phyloP scores from a whole-genome alignment of 2,329 filamentous ascomycete species.

The Stemphylium beticola region DNA sequence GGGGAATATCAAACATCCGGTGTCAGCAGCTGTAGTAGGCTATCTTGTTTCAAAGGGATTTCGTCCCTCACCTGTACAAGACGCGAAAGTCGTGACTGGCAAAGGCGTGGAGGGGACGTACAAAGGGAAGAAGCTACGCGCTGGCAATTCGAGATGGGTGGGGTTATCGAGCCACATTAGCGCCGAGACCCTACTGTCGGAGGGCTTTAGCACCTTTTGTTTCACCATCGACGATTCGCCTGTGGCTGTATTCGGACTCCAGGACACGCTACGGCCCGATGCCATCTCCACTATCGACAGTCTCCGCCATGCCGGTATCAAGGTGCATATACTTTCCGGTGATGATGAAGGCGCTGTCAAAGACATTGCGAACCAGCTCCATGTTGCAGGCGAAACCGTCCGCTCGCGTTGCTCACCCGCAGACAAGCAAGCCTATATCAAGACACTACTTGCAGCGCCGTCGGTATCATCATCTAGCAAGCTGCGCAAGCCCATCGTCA shows the following conservation, averaged over 20 bases:
- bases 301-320: constrained; percentile 56
- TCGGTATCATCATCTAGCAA: not conserved
- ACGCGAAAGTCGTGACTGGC: constrained; percentile 49
- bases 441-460: constrained; percentile 26
- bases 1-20: constrained; percentile 56
- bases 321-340: constrained; percentile 63
- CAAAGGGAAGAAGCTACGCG: constrained; percentile 42
- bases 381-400: constrained; percentile 50
- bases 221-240: constrained; percentile 57
- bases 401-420: constrained; percentile 57
- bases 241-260: constrained; percentile 58
- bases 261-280: constrained; percentile 57
- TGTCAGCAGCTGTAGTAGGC: constrained; percentile 57
- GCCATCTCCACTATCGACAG: constrained; percentile 58
- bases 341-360: constrained; percentile 60
- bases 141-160: constrained; percentile 59
- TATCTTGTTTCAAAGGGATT: constrained; percentile 47
- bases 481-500: constrained; percentile 49
- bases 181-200: constrained; percentile 38
- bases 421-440: constrained; percentile 62
- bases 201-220: constrained; percentile 54
- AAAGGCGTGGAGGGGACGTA: constrained; percentile 53
- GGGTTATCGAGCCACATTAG: constrained; percentile 52
- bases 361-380: constrained; percentile 48
- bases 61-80: constrained; percentile 7